phyloP scores from a whole-genome alignment of 192 early-diverging fungal genomes.

The Rhizoclosmatium globosum region DNA sequence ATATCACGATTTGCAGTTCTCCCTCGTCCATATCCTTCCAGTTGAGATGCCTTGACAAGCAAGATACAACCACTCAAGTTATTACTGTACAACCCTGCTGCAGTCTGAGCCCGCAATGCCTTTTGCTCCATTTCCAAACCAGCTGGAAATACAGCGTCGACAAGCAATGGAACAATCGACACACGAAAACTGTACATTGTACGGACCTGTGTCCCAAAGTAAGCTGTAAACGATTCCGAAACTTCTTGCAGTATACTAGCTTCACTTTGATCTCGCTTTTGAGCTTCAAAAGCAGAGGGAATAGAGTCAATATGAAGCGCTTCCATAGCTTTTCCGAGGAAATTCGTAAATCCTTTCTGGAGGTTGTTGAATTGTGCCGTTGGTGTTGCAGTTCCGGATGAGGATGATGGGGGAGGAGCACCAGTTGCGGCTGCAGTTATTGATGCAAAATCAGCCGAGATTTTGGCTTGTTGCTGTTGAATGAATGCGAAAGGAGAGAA shows the following conservation, averaged over 20 bases:
- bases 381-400: constrained; percentile 1
- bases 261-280: background rate
- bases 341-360: constrained; percentile 26
- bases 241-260: constrained; percentile 46
- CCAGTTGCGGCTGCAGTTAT: background rate
- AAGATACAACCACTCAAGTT: constrained; percentile 68
- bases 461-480: constrained; percentile 38
- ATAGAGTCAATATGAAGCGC: constrained; percentile 14
- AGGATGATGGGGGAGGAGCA: background rate
- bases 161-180: constrained; percentile 41
- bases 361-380: constrained; percentile 39
- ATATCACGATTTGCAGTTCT: constrained; percentile 63
- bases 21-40: constrained; percentile 63
- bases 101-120: constrained; percentile 75
- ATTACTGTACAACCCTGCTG: constrained; percentile 68
- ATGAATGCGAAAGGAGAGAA: constrained; percentile 39
- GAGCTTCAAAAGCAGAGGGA: background rate
- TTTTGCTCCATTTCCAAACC: constrained; percentile 56
- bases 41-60: constrained; percentile 56
- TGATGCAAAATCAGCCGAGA: constrained; percentile 13
- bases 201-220: constrained; percentile 77
- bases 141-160: constrained; percentile 53
- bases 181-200: constrained; percentile 76
- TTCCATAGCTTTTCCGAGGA: constrained; percentile 65
- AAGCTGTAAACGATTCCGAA: constrained; percentile 77